These are phyloP conservation scores for Colletotrichum viniferum DNA, from an alignment of 2,329 filamentous ascomycete genomes.

Conservation along the genomic window DNA sequence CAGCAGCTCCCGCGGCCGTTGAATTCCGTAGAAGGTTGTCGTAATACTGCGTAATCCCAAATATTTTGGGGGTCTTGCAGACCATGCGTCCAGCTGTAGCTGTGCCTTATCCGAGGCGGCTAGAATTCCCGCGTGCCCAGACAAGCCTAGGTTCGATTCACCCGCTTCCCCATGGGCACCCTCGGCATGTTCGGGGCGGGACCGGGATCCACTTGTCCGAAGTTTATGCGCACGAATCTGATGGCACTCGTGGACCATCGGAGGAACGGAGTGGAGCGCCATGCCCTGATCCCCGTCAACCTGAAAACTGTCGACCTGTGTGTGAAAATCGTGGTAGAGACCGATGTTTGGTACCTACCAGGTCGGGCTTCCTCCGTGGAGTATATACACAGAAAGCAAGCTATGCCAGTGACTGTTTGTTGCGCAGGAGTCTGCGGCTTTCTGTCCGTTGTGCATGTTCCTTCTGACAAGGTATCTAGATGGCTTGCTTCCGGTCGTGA, in stretches of 20 bases:
- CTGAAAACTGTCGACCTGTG: neutral
- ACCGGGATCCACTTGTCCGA: conserved; percentile 16
- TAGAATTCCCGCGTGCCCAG: neutral
- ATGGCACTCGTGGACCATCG: neutral
- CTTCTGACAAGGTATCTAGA: neutral
- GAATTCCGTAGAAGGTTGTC: neutral
- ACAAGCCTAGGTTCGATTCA: neutral
- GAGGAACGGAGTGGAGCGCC: neutral
- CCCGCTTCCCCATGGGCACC: neutral
- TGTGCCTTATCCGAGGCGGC: neutral
- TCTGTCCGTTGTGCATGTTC: neutral
- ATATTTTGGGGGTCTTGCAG: neutral
- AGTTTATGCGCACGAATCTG: conserved; percentile 17
- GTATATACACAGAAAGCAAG: neutral
- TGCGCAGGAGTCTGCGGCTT: neutral
- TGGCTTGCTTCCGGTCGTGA: neutral
- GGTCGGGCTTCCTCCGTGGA: neutral
- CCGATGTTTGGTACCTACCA: neutral
- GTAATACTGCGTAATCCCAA: neutral
- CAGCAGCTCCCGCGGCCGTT: neutral
- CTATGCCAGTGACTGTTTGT: neutral
- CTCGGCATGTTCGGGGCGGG: conserved; percentile 15
- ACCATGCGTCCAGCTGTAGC: neutral
- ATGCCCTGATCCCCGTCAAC: neutral
- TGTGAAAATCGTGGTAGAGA: neutral